Evolutionary conservation across 331 rosid species (phyloP).

Genomic region (Pyracantha coccinea): DNA sequence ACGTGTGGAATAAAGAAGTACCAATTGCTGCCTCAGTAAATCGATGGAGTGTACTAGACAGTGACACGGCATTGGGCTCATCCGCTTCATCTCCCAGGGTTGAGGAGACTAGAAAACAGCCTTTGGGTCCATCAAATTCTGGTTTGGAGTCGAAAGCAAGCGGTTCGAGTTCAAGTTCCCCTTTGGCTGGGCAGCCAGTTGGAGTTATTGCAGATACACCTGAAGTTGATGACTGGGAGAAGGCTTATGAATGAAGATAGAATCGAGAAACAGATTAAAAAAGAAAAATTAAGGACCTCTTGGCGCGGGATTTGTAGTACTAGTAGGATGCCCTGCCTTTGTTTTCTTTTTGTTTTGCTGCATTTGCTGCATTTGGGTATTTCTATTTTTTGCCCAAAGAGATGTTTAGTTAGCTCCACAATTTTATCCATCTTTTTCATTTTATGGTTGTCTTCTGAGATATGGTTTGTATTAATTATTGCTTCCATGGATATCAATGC

Average conservation of each 20-base stretch:
- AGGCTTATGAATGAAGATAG: slow-evolving; percentile 42
- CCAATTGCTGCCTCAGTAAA: slow-evolving; percentile 41
- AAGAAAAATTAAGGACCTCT: not conserved
- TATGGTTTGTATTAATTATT: not conserved
- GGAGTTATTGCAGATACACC: slow-evolving; percentile 25
- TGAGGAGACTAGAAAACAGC: slow-evolving; percentile 22
- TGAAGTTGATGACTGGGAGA: slow-evolving; percentile 87
- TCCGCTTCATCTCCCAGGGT: slow-evolving; percentile 22
- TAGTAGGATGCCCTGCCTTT: not conserved
- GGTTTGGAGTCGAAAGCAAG: slow-evolving; percentile 23
- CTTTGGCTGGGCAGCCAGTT: slow-evolving; percentile 10
- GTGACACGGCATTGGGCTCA: slow-evolving; percentile 34
- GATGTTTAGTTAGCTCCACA: not conserved
- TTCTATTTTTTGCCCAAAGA: not conserved
- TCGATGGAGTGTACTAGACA: slow-evolving; percentile 40
- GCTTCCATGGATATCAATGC: not conserved
- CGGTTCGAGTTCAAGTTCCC: slow-evolving; percentile 7
- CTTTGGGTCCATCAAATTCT: slow-evolving; percentile 4
- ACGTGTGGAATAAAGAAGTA: slow-evolving; percentile 38
- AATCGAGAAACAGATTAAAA: not conserved
- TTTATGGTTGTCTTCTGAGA: too few species aligned
- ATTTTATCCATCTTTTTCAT: too few species aligned
- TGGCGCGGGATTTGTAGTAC: not conserved
- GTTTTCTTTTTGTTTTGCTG: not conserved
- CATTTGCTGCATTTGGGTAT: not conserved